Percentiles rank a stretch among this genome's conserved stretches.
These are phyloP conservation scores for Elongisporangium anandrum DNA, from an alignment of 352 stramenopile genomes.

Conservation along the genomic window DNA sequence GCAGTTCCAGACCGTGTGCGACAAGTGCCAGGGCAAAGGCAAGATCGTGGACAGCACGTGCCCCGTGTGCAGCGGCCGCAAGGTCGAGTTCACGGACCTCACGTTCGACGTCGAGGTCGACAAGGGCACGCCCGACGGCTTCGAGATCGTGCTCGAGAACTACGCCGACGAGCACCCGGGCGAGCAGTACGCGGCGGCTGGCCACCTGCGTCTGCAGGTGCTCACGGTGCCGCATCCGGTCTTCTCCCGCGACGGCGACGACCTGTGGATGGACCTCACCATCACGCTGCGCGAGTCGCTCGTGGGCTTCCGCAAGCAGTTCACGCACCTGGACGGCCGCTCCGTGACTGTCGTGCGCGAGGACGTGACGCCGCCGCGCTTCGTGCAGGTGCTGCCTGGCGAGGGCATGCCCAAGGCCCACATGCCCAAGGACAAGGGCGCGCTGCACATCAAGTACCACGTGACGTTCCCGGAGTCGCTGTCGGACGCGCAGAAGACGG, in stretches of 20 bases:
- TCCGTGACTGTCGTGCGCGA: constrained; percentile 85
- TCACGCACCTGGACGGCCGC: constrained; percentile 93
- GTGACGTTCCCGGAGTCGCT: constrained; percentile 93
- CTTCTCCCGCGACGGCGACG: constrained; percentile 92
- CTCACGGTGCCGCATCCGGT: constrained; percentile 76
- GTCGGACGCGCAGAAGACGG: constrained; percentile 73
- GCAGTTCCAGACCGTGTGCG: constrained; percentile 85
- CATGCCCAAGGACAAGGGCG: constrained; percentile 73
- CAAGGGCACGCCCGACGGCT: constrained; percentile 91
- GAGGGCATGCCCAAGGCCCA: constrained; percentile 96
- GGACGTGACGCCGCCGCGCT: constrained; percentile 88
- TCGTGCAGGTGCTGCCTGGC: constrained; percentile 84
- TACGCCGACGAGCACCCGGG: constrained; percentile 87
- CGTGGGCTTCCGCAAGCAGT: constrained; percentile 89
- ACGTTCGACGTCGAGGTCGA: constrained; percentile 95
- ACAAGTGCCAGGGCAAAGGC: constrained; percentile 92
- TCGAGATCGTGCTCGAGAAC: constrained; percentile 93
- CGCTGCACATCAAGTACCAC: constrained; percentile 95
- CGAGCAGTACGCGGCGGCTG: constrained; percentile 58
- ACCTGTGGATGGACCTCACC: constrained; percentile 94
- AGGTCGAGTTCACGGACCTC: constrained; percentile 92
- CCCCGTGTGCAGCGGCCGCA: constrained; percentile 78
- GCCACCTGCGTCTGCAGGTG: constrained; percentile 92
- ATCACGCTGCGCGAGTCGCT: constrained; percentile 95
- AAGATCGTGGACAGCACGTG: constrained; percentile 91